Base-by-base conservation (phyloP, 768 basidiomycete species). In the Psilocybe cubensis region DNA sequence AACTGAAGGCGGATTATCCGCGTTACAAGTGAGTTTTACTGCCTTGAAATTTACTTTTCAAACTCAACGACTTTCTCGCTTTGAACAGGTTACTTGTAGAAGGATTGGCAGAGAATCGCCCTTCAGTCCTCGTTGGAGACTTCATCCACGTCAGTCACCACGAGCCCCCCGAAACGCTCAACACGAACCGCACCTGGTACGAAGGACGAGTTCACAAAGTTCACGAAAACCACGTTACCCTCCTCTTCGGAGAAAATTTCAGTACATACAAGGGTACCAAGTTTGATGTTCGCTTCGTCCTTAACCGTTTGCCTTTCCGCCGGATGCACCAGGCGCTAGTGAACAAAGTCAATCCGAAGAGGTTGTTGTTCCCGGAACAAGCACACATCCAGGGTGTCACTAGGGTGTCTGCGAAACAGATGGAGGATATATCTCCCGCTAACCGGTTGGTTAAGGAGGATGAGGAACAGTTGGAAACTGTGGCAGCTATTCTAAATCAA, bases 31-130 rank as follows among this genome's bases (percentile, higher is more conserved):
- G 58, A 57, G 77, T 63, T 2, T 57, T 17, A 12, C 56, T 28
- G 18, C 11, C 20, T 29, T 52, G 33, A n/a, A n/a, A n/a, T 1
- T 44, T 3, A 6, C 7, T n/a, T 25, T 40, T 18, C 12, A 14
- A 38, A 11, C 17, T 45, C 52, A 48, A 43, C 25, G 29, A 21
- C 17, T 1, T 40, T 11, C 12, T 41, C 14, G 2, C 23, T 33
- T 3, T 5, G 31, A 33, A 38, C 35, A 86, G 84, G 23, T 68
- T 87, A 4, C 54, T 70, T 28, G 83, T 88, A 8, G 74, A 81
- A 28, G 85, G 84, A 4, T 71, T 86, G 1, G 83, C 81, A 2
- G 83, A 86, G 68, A 81, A 81, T 47, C 74, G 85, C 3, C 85
- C 85, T 0, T 83, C 81, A 20, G 82, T 87, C 14, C 73, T 85